These are phyloP conservation scores for Taphrina populina DNA, from an alignment of 1,139 yeast species.

Conservation along the genomic window DNA sequence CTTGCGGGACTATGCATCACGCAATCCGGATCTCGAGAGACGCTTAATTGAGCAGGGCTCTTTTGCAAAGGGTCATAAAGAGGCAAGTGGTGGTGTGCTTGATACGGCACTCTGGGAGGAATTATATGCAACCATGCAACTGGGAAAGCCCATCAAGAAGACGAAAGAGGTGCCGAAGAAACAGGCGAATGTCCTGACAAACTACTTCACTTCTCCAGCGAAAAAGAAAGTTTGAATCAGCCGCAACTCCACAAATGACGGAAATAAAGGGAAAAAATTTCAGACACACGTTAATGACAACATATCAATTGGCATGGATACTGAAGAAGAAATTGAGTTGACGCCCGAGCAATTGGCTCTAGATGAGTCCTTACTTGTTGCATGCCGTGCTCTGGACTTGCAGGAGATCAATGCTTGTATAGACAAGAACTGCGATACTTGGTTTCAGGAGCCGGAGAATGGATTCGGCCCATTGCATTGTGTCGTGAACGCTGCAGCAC, in stretches of 20 bases:
- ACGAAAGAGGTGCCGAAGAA: slow-evolving; percentile 11
- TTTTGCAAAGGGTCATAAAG: slow-evolving; percentile 30
- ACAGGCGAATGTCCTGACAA: slow-evolving; percentile 25
- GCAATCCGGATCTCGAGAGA: slow-evolving; percentile 13
- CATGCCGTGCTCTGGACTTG: slow-evolving; percentile 22
- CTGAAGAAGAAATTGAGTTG: slow-evolving; percentile 4
- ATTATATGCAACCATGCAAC: slow-evolving; percentile 19
- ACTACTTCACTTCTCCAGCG: slow-evolving; percentile 18
- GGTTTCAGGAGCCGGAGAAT: slow-evolving; percentile 31
- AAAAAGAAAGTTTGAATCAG: slow-evolving; percentile 22
- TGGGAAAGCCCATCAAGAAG: slow-evolving; percentile 26
- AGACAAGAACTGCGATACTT: slow-evolving; percentile 29
- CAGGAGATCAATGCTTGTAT: slow-evolving; percentile 8
- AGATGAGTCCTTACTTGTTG: slow-evolving; percentile 15
- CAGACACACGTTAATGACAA: no score
- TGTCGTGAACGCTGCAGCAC: slow-evolving; percentile 3
- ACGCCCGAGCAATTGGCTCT: slow-evolving; percentile 28
- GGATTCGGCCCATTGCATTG: slow-evolving; percentile 34
- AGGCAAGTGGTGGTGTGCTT: slow-evolving; percentile 31
- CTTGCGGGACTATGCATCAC: slow-evolving; percentile 27
- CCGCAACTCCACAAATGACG: no score
- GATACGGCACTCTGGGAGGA: slow-evolving; percentile 20
- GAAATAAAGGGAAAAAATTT: no score
- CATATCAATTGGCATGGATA: background rate
- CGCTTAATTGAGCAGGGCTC: slow-evolving; percentile 11